Percentiles rank a stretch among this genome's conserved stretches.
phyloP scores from a whole-genome alignment of 768 basidiomycete species.

The Infundibulicybe gibba region DNA sequence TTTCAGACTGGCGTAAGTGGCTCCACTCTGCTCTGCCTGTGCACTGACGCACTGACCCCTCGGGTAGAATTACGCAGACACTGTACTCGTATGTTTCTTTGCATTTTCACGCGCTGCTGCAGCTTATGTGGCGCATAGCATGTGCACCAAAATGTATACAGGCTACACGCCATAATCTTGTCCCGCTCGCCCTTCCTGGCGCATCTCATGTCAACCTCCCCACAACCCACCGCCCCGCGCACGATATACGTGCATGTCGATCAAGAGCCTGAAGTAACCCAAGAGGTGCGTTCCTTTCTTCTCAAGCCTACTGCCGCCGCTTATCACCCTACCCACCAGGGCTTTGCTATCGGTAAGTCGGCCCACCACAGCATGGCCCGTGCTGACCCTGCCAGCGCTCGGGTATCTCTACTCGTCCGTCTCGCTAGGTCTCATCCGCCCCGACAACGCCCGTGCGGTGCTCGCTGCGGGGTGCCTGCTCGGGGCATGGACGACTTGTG shows the following conservation, averaged over 20 bases:
- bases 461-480: slow-evolving; percentile 83
- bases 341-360: slow-evolving; percentile 67
- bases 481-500: slow-evolving; percentile 88
- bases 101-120: slow-evolving; percentile 2
- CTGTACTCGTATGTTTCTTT: slow-evolving; percentile 56
- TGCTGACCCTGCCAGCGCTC: slow-evolving; percentile 45
- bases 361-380: slow-evolving; percentile 3
- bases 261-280: slow-evolving; percentile 77
- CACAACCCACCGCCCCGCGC: slow-evolving; percentile 60
- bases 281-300: slow-evolving; percentile 56
- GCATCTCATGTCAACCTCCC: slow-evolving; percentile 82
- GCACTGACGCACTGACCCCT: slow-evolving; percentile 9
- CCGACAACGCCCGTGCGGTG: slow-evolving; percentile 80
- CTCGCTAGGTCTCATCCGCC: slow-evolving; percentile 63
- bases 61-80: slow-evolving; percentile 77
- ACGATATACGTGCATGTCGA: slow-evolving; percentile 74
- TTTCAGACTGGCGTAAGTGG: slow-evolving; percentile 77
- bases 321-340: slow-evolving; percentile 38
- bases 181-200: slow-evolving; percentile 86
- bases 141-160: slow-evolving; percentile 70
- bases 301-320: too few species aligned
- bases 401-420: slow-evolving; percentile 79
- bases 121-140: slow-evolving; percentile 39
- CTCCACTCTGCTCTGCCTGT: slow-evolving; percentile 4
- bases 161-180: slow-evolving; percentile 81